These are phyloP conservation scores for Capsicum rhomboideum DNA, from an alignment of 257 asterid genomes.

Conservation along the genomic window DNA sequence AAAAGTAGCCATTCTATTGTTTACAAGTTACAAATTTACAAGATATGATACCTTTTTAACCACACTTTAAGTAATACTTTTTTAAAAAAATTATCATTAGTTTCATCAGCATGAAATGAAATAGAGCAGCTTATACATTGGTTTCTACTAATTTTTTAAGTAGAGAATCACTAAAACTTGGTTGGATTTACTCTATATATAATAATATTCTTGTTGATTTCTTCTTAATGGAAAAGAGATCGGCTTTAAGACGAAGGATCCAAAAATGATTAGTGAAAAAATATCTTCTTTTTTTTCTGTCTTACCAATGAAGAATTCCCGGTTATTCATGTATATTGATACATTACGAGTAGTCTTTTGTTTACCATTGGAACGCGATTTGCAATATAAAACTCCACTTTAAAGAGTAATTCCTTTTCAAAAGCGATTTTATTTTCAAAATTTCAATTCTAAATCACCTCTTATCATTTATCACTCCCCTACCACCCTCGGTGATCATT, in stretches of 20 bases:
- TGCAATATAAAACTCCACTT: neutral
- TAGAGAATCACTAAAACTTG: neutral
- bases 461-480: neutral
- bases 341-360: neutral
- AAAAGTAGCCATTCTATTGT: neutral
- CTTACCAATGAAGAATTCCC: neutral
- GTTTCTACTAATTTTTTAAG: no score
- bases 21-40: neutral
- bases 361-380: no score
- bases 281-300: neutral
- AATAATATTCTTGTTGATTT: neutral
- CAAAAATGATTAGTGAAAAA: neutral
- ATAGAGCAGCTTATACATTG: neutral
- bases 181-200: neutral
- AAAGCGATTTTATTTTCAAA: neutral
- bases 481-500: neutral
- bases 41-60: neutral
- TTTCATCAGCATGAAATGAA: neutral
- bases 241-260: no score
- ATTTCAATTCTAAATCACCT: neutral
- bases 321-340: neutral
- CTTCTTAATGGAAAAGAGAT: neutral
- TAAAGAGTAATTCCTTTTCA: neutral
- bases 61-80: neutral
- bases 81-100: neutral